Base-by-base conservation (phyloP, 768 basidiomycete species). In the Pholiota conissans region DNA sequence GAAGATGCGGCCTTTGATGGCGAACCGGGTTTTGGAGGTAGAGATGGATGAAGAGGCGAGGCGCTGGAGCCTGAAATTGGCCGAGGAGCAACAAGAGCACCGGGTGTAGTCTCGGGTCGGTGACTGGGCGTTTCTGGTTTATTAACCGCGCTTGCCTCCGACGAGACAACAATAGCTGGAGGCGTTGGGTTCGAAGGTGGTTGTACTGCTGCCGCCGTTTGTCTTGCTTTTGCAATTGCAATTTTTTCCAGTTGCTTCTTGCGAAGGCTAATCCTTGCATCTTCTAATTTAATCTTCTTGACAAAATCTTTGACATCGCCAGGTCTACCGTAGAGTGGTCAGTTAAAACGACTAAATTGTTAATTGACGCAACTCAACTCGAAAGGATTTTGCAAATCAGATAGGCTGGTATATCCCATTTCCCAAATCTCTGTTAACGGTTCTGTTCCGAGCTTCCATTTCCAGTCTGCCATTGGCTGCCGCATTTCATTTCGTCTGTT, bases 341-440 rank as follows among this genome's bases (percentile, higher is more conserved):
- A 54, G 18, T 30, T n/a, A n/a, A 54, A 63, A 27, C 52, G 28
- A 8, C 51, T 48, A 13, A 51, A 64, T 27, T 58, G 58, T 35
- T 37, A 55, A 37, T 37, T 22, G 45, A 28, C 13, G 40, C 45
- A 40, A 63, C 49, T 46, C 63, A 61, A 45, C 73, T 80, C 81
- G 79, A 86, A 87, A 10, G 84, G 84, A 56, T 76, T 81, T 66
- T 88, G 77, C 26, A 92, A 69, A 69, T 91, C 87, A 9, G 63
- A 53, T 54, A 90, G 65, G 49, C 83, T 83, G 59, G 83, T 75
- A 65, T 87, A 92, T 14, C 91, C 91, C 85, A 89, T 84, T 56
- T 85, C 83, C 91, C 91, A 94, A 27, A 91, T 88, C 59, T 91
- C 89, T 2, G 89, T 89, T 67, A 93, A 71, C 0, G 88, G 76